Percentiles rank a stretch among this genome's conserved stretches.
Evolutionary conservation across 1,284 basidiomycete genomes (phyloP).

Genomic region (Ceratobasidium sp.): DNA sequence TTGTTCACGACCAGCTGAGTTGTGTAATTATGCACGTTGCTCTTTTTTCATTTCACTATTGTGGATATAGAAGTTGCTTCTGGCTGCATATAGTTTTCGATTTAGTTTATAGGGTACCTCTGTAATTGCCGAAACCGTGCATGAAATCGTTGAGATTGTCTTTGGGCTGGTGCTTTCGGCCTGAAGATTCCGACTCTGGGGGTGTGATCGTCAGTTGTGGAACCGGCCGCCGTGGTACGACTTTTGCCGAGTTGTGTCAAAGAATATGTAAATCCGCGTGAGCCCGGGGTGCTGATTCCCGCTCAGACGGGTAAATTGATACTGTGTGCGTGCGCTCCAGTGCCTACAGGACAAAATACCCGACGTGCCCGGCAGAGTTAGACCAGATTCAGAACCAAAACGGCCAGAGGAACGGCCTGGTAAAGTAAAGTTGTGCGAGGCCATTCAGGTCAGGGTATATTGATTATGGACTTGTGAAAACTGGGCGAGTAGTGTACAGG

Average conservation of each 20-base stretch:
- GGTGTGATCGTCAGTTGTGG: no score
- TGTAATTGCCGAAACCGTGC: neutral
- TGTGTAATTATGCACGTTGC: neutral
- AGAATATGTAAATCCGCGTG: neutral
- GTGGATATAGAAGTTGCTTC: neutral
- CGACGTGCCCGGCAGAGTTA: no score
- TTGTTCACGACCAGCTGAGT: no score
- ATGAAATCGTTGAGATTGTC: no score
- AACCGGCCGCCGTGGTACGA: no score
- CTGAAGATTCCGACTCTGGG: no score
- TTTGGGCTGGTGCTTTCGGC: neutral
- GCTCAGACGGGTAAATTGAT: neutral
- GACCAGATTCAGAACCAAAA: no score
- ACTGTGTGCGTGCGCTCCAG: neutral
- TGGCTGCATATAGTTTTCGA: neutral
- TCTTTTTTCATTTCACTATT: neutral
- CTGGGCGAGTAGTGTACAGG: neutral
- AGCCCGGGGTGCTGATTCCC: neutral
- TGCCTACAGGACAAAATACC: no score
- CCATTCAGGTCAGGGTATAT: neutral
- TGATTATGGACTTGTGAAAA: neutral
- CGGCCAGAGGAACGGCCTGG: neutral
- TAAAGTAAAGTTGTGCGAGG: no score
- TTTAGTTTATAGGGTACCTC: neutral
- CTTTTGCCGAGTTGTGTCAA: neutral